These are phyloP conservation scores for Cordyceps tenuipes DNA, from an alignment of 2,329 filamentous ascomycete species.

Conservation along the genomic window DNA sequence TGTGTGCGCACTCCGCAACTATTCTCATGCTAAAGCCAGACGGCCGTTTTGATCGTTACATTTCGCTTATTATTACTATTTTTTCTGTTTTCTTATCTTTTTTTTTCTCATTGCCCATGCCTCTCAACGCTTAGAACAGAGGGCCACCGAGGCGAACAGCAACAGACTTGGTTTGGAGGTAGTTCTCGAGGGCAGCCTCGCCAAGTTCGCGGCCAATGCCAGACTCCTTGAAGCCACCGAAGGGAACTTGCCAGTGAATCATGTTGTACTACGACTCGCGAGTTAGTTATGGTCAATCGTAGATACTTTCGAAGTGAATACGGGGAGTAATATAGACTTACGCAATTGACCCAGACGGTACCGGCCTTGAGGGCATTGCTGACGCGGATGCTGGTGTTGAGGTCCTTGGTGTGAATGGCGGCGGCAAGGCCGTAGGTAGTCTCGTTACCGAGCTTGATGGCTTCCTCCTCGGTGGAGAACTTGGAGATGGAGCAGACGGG, in stretches of 20 bases:
- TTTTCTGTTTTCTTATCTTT: neutral
- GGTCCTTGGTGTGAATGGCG: slow-evolving; percentile 68
- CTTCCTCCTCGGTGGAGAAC: slow-evolving; percentile 72
- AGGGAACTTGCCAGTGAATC: slow-evolving; percentile 57
- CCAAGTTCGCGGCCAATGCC: slow-evolving; percentile 72
- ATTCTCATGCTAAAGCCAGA: neutral
- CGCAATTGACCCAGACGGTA: slow-evolving; percentile 42
- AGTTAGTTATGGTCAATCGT: neutral
- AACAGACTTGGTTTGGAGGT: slow-evolving; percentile 62
- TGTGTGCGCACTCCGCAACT: neutral
- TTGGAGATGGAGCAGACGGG: slow-evolving; percentile 74
- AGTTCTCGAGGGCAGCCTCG: slow-evolving; percentile 58
- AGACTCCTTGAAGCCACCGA: slow-evolving; percentile 70
- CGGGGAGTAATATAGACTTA: slow-evolving; percentile 16
- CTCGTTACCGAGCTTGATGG: slow-evolving; percentile 62
- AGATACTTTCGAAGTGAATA: neutral
- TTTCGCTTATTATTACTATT: neutral
- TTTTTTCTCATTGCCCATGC: neutral
- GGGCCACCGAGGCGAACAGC: slow-evolving; percentile 43
- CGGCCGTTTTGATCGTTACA: neutral
- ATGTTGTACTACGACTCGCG: slow-evolving; percentile 49
- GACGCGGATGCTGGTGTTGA: slow-evolving; percentile 71
- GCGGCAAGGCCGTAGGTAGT: slow-evolving; percentile 71
- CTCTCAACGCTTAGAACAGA: slow-evolving; percentile 22
- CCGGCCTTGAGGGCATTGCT: slow-evolving; percentile 65